Base-by-base conservation (phyloP, 139 green algal genomes). In the Zygnema circumcarinatum region DNA sequence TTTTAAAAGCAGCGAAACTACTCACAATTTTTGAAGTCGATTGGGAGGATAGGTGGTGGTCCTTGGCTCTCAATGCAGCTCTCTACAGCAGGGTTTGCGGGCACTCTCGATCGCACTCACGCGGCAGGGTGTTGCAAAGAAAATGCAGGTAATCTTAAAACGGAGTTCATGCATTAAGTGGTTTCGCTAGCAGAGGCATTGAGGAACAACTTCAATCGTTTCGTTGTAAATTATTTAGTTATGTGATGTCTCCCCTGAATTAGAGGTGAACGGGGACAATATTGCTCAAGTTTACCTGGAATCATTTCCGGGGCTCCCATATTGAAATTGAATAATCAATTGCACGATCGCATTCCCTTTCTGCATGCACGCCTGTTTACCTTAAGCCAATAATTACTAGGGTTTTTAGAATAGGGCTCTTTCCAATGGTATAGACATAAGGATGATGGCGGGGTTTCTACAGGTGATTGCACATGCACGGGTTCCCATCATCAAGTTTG, bases 401-500 rank as follows among this genome's bases (percentile, higher is more conserved):
- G 21, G 21, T 33, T 80, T 29, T 29, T 72, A 72, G 29, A 72
- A 72, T 35, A 35, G 29, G 29, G 29, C 56, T 72, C 29, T 29
- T 29, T 72, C 29, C 56, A 72, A 29, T 72, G n/a, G n/a, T n/a
- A n/a, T n/a, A n/a, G n/a, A n/a, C n/a, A n/a, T n/a, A n/a, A n/a
- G n/a, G n/a, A n/a, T n/a, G 20, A 32, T 79, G 72, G 20, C 29
- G 20, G 33, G 38, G 72, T 35, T 72, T 0, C 35, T 76, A 42
- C 91, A 97, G 94, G 93, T 99, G 1, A 95, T 99, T 31, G 89
- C 92, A 56, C 97, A 96, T 83, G 97, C 96, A 33, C 92, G 93
- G 1, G 96, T 99, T 38, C 97, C 97, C 11, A 98, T 99, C 88
- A 93, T 98, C 79, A 99, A 99, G 91, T 99, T 98, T 88, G 90